These are phyloP conservation scores for Myriosclerotinia duriaeana DNA, from an alignment of 2,329 filamentous ascomycete species.

Conservation along the genomic window DNA sequence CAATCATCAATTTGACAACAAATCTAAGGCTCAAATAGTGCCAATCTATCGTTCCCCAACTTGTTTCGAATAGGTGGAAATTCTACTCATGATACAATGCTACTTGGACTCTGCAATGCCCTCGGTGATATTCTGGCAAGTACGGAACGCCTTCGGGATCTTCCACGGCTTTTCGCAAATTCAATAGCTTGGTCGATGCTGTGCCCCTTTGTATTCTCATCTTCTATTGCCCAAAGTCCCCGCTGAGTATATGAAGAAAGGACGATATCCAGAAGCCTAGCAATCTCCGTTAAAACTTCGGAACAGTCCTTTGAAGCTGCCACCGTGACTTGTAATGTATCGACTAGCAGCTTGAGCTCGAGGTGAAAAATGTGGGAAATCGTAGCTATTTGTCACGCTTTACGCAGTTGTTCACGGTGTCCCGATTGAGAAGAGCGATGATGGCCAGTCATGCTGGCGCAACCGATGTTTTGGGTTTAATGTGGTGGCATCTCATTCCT, in stretches of 20 bases:
- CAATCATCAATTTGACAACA: not conserved
- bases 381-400: constrained; percentile 53
- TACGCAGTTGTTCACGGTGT: constrained; percentile 65
- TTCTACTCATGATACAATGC: constrained; percentile 50
- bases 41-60: constrained; percentile 48
- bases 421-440: constrained; percentile 68
- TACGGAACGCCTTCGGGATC: constrained; percentile 60
- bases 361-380: constrained; percentile 41
- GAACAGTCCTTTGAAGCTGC: constrained; percentile 59
- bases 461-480: constrained; percentile 43
- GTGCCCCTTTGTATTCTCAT: constrained; percentile 57
- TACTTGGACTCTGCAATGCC: constrained; percentile 59
- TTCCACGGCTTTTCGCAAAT: constrained; percentile 61
- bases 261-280: constrained; percentile 54
- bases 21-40: constrained; percentile 48
- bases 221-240: constrained; percentile 61
- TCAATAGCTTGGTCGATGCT: constrained; percentile 33
- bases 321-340: constrained; percentile 62
- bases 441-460: constrained; percentile 64
- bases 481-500: constrained; percentile 75
- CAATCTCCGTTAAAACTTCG: constrained; percentile 56
- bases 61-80: constrained; percentile 47
- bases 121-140: constrained; percentile 54
- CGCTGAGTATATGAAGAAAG: constrained; percentile 67
- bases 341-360: constrained; percentile 50